These are phyloP conservation scores for Mycena galopus DNA, from an alignment of 768 basidiomycete genomes.

Conservation along the genomic window DNA sequence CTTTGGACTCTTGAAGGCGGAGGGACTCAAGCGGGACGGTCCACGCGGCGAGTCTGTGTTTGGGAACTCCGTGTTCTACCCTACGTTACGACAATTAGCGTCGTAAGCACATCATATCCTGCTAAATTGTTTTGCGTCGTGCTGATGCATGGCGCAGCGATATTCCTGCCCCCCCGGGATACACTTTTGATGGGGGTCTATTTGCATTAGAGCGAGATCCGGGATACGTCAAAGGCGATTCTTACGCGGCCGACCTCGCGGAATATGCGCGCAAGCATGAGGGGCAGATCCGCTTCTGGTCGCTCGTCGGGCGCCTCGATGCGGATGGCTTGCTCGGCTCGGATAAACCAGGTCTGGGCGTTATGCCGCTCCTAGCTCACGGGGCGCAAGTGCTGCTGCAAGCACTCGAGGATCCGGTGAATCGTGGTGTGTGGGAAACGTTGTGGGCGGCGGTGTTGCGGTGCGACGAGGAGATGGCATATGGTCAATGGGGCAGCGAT, in stretches of 20 bases:
- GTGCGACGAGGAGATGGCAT: constrained; percentile 18
- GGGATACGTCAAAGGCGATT: constrained; percentile 6
- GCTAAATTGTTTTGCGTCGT: constrained; percentile 3
- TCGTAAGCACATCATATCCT: neutral
- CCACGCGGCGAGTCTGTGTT: constrained; percentile 10
- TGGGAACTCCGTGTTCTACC: neutral
- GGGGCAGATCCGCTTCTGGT: constrained; percentile 26
- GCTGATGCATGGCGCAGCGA: neutral
- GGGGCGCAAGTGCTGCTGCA: constrained; percentile 5
- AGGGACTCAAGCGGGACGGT: constrained; percentile 20
- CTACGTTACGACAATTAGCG: neutral
- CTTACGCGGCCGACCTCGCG: constrained; percentile 9
- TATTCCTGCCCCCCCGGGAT: constrained; percentile 5
- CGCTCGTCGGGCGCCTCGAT: constrained; percentile 27
- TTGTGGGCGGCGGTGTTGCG: constrained; percentile 17
- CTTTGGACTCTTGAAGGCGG: constrained; percentile 15
- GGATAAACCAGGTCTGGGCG: neutral
- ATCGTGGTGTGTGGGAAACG: constrained; percentile 21
- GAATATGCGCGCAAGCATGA: constrained; percentile 20
- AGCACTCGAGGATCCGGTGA: constrained; percentile 24
- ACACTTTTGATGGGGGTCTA: neutral
- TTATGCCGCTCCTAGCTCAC: constrained; percentile 15
- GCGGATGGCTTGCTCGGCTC: constrained; percentile 3
- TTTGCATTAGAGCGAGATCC: constrained; percentile 9
- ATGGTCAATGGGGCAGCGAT: constrained; percentile 12